Evolutionary conservation across 1,284 basidiomycete species (phyloP), one percentile per base, ranked within the genome.

Genomic region (Rhodotorula glutinis): DNA sequence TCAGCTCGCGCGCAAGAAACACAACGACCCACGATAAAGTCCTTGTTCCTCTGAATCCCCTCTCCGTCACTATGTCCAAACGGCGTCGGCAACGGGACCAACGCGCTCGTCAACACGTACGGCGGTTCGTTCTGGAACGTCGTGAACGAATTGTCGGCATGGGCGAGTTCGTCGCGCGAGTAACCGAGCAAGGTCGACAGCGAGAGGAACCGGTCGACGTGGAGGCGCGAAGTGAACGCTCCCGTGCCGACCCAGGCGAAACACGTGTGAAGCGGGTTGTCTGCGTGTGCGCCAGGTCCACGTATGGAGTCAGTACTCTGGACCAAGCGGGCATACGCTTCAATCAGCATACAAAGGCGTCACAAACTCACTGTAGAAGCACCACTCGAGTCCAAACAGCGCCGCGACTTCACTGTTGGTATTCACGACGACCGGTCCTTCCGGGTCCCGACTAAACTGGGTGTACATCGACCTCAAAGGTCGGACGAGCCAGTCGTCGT

Each of bases 171-270:
- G 40, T 69, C 70, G 8, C 54, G 47, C 11, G 59, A 19, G 56
- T 57, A 71, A 11, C 49, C 63, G 33, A 62, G 29, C 19, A 40
- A 30, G 49, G 61, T 63, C 10, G 71, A 46, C 1, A 62, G 61
- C 3, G 65, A 58, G 30, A 77, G 67, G 60, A 73, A 76, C 4
- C 57, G 52, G 8, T 55, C 61, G 53, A 74, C 75, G 29, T 68
- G 62, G 3, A 21, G 17, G 13, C 69, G 71, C 0, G 75, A 70
- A 3, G 66, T 60, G 56, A 77, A 76, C 19, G 75, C 72, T 40
- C 76, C 76, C 4, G 72, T 75, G 8, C 76, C 76, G 17, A 76
- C 61, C 76, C 76, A 77, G 47, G 75, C 63, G 63, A 77, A 77
- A 60, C 76, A 76, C 38, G 76, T 70, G 55, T 77, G 73, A 10